phyloP scores from a whole-genome alignment of 2,329 filamentous ascomycete species.

The Aspergillus japonicus region DNA sequence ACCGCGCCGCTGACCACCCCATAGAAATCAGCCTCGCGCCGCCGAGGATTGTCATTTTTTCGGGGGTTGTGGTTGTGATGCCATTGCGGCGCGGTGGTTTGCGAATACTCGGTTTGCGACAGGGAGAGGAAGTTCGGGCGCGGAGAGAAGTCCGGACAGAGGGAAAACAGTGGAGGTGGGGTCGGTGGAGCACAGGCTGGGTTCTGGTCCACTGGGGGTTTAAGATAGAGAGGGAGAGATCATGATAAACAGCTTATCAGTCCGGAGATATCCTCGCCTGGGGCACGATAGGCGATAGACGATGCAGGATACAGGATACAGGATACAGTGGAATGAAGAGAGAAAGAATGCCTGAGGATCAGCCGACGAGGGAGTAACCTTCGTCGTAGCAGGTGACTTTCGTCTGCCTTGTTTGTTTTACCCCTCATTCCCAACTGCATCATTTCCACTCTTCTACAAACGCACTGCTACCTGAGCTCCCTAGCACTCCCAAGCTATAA shows the following conservation, averaged over 20 bases:
- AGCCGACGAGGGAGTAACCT: neutral
- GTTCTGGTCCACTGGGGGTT: neutral
- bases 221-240: no score
- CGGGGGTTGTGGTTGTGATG: neutral
- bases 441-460: neutral
- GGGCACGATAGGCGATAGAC: neutral
- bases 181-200: neutral
- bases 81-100: neutral
- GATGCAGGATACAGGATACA: no score
- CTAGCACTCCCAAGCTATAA: neutral
- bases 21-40: no score
- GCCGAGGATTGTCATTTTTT: no score
- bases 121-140: no score
- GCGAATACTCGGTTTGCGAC: no score
- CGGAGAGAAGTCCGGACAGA: neutral
- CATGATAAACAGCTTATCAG: no score
- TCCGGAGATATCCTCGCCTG: neutral
- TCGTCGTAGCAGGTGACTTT: neutral
- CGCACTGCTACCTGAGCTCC: neutral
- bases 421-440: neutral
- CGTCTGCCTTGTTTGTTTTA: neutral
- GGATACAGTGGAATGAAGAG: no score
- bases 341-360: neutral
- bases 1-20: no score
- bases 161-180: neutral